Base-by-base conservation (phyloP, 805 yeast species). In the Suhomyces vadensis region DNA sequence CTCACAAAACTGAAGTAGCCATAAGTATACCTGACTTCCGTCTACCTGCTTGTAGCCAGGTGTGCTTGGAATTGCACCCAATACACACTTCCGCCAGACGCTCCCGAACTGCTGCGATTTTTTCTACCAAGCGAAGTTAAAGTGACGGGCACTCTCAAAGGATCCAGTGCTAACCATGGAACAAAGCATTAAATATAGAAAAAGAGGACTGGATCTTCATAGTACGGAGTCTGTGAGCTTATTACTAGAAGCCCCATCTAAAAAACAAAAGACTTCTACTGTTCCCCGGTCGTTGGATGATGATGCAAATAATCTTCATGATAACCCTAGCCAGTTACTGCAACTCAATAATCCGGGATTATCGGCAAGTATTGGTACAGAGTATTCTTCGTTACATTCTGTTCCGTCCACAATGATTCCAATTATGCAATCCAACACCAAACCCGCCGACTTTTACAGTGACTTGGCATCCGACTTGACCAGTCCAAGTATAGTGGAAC, bases 361-460 rank as follows among this genome's bases (percentile, higher is more conserved):
- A 22, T 11, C 20, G 20, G 20, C 20, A 6, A 14, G 11, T 14
- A 14, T 16, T 17, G 8, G 16, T 16, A 6, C 33, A 29, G 17
- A 14, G 16, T 22, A 23, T 11, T 14, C 33, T 7, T 25, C 43
- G 13, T 47, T 65, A 17, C 73, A 71, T 44, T 56, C 65, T 9
- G 59, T 67, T n/a, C 76, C 76, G 1, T 54, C 64, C 13, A 50
- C 51, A n/a, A 60, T 64, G 14, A 39, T 69, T 6, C 75, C 76
- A 3, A 57, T 71, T 4, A 47, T 71, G n/a, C 51, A 57, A n/a
- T 50, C 54, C 10, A 69, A 73, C n/a, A 53, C 60, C 23, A 46
- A 46, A n/a, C 49, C 50, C 3, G 20, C 46, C 10, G 72, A 70
- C 49, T 71, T 67, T 51, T 71, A 65, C 50, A 56, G 69, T 10